phyloP scores from a whole-genome alignment of 805 yeast species.

The Candida rishiriensis region DNA sequence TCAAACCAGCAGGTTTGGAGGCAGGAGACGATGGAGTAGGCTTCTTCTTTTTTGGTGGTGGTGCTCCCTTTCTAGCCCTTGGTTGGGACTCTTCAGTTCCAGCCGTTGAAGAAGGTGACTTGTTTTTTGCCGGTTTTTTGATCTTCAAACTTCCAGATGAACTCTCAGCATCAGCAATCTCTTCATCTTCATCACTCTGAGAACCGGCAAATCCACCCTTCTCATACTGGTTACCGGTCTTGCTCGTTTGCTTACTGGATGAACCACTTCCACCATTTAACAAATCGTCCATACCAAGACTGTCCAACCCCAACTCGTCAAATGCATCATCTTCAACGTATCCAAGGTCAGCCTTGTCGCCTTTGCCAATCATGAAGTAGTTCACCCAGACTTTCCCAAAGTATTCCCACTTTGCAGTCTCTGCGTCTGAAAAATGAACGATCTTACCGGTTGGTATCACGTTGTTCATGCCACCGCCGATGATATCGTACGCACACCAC shows the following conservation, averaged over 20 bases:
- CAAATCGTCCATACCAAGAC: slow-evolving; percentile 6
- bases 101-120: no score
- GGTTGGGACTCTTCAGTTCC: background rate
- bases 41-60: background rate
- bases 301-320: slow-evolving; percentile 28
- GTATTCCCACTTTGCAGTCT: slow-evolving; percentile 33
- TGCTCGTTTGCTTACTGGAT: background rate
- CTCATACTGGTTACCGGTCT: slow-evolving; percentile 4
- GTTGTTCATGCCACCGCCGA: slow-evolving; percentile 44
- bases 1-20: slow-evolving; percentile 2
- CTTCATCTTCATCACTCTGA: slow-evolving; percentile 11
- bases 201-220: slow-evolving; percentile 24
- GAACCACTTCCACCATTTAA: background rate
- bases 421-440: slow-evolving; percentile 31
- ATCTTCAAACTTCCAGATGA: no score
- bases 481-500: slow-evolving; percentile 58
- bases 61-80: background rate
- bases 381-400: slow-evolving; percentile 53
- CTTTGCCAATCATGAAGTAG: slow-evolving; percentile 28
- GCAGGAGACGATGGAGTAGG: background rate
- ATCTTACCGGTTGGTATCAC: slow-evolving; percentile 41
- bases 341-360: slow-evolving; percentile 22
- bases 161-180: background rate
- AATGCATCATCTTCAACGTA: slow-evolving; percentile 28
- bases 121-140: no score